Conservation (phyloP, 1,139 yeast species). For the Meyerozyma elateridarum region DNA sequence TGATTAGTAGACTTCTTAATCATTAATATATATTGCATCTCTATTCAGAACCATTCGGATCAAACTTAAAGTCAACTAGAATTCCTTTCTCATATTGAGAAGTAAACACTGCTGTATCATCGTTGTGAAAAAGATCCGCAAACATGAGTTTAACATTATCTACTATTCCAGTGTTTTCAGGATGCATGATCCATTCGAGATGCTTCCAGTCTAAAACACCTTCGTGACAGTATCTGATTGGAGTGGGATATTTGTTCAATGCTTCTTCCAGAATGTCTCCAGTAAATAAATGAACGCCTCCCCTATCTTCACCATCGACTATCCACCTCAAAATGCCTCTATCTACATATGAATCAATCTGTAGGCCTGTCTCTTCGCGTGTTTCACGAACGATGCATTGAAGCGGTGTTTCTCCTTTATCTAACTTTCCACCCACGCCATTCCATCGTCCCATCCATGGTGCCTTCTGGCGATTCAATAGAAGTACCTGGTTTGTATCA, state of each 20-base stretch:
- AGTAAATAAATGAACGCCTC: slow-evolving; percentile 41
- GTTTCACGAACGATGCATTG: slow-evolving; percentile 43
- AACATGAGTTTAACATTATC: slow-evolving; percentile 35
- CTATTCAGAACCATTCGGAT: slow-evolving; percentile 10
- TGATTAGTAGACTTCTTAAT: slow-evolving; percentile 15
- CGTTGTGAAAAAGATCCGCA: slow-evolving; percentile 20
- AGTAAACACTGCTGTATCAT: slow-evolving; percentile 19
- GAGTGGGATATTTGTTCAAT: slow-evolving; percentile 22
- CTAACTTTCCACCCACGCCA: slow-evolving; percentile 48
- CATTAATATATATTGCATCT: slow-evolving; percentile 5
- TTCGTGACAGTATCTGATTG: slow-evolving; percentile 25
- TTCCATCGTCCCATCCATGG: slow-evolving; percentile 55
- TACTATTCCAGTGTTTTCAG: slow-evolving; percentile 42
- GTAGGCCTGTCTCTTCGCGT: slow-evolving; percentile 40
- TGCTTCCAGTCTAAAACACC: slow-evolving; percentile 46
- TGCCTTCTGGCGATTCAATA: slow-evolving; percentile 39
- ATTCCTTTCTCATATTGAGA: slow-evolving; percentile 17
- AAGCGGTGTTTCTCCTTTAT: slow-evolving; percentile 29
- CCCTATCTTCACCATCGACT: slow-evolving; percentile 24
- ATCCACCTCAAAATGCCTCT: slow-evolving; percentile 41
- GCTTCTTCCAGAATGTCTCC: slow-evolving; percentile 29
- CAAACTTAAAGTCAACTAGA: slow-evolving; percentile 15
- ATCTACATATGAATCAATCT: slow-evolving; percentile 21
- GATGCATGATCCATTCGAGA: slow-evolving; percentile 33
- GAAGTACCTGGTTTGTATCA: slow-evolving; percentile 19